Evolutionary conservation across 768 basidiomycete genomes (phyloP).

Genomic region (Artomyces pyxidatus): DNA sequence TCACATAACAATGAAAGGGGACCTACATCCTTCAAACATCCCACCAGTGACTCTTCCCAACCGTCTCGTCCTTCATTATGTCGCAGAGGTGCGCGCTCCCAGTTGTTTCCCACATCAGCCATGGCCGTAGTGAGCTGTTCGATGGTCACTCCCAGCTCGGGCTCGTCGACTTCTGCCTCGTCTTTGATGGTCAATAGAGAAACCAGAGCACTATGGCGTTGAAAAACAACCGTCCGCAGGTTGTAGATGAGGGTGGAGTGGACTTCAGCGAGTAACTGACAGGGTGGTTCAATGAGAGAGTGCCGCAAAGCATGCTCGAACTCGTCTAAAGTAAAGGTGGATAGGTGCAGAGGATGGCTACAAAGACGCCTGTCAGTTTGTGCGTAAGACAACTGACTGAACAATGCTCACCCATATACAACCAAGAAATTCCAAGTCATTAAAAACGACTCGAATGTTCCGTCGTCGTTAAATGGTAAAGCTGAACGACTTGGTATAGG

Average conservation of each 20-base stretch:
- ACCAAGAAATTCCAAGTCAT: constrained; percentile 93
- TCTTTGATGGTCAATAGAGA: constrained; percentile 46
- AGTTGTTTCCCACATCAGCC: constrained; percentile 79
- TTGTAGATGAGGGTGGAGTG: constrained; percentile 88
- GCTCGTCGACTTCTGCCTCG: constrained; percentile 29
- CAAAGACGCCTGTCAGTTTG: neutral
- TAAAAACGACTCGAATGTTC: constrained; percentile 75
- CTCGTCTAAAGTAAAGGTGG: constrained; percentile 88
- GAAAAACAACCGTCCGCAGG: constrained; percentile 73
- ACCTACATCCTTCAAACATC: constrained; percentile 85
- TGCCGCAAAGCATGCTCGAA: constrained; percentile 85
- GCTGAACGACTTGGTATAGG: constrained; percentile 54
- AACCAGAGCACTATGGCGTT: constrained; percentile 65
- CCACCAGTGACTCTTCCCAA: constrained; percentile 89
- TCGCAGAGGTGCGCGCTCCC: constrained; percentile 72
- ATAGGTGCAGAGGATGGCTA: constrained; percentile 77
- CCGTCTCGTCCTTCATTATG: constrained; percentile 69
- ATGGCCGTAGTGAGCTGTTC: constrained; percentile 59
- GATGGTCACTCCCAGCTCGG: constrained; percentile 47
- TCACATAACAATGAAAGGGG: neutral
- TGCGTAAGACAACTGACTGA: neutral
- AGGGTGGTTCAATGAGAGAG: constrained; percentile 55
- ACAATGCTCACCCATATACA: constrained; percentile 67
- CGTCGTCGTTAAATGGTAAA: constrained; percentile 63
- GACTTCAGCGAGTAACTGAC: constrained; percentile 75